These are phyloP conservation scores for Chlamydomonas sphaeroides DNA, from an alignment of 139 green algal species.

Conservation along the genomic window DNA sequence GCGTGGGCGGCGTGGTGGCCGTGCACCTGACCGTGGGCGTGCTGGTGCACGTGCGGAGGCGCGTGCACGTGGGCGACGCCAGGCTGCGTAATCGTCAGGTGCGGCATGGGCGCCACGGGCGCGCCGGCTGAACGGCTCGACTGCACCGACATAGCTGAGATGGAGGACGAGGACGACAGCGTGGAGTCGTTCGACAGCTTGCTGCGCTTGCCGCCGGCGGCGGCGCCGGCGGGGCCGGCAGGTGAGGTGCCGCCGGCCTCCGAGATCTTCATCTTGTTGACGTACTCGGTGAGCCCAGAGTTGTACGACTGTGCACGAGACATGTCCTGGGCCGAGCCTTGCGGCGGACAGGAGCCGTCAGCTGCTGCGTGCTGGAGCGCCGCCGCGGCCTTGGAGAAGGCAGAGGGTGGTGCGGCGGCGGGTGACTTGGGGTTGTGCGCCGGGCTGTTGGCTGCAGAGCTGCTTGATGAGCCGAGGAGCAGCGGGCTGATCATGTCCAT, in stretches of 20 bases:
- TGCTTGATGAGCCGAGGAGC: constrained; percentile 33
- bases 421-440: not conserved
- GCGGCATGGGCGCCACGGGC: constrained; percentile 28
- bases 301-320: constrained; percentile 24
- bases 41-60: constrained; percentile 2
- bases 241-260: constrained; percentile 13
- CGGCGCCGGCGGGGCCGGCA: not conserved
- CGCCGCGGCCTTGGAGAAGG: constrained; percentile 34
- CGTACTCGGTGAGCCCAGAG: constrained; percentile 41
- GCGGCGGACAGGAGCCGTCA: not conserved
- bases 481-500: constrained; percentile 52
- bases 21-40: constrained; percentile 1
- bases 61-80: not conserved
- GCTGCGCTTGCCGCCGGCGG: constrained; percentile 39
- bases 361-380: not conserved
- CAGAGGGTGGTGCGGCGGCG: not conserved
- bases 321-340: constrained; percentile 1
- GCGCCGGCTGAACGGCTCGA: constrained; percentile 22
- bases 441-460: constrained; percentile 24
- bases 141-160: constrained; percentile 24
- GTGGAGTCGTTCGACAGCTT: constrained; percentile 41
- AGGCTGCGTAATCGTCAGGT: constrained; percentile 2
- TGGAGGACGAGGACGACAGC: not conserved
- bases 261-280: constrained; percentile 52
- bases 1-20: not conserved